Evolutionary conservation across 306 rosid genomes (phyloP).

Genomic region (Cucurbita argyrosperma): DNA sequence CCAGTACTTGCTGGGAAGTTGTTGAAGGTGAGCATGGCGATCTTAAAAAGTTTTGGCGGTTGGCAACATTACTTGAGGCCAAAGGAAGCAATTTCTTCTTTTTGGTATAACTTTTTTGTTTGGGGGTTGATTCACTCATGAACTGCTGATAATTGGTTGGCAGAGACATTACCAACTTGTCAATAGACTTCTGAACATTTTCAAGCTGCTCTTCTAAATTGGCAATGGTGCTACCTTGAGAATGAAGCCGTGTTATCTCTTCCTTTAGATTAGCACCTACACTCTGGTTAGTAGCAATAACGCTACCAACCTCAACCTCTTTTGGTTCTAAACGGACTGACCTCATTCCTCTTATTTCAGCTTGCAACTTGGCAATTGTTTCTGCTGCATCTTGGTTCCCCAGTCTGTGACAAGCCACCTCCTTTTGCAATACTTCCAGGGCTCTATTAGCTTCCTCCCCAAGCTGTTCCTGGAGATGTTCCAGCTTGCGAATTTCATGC

Average conservation of each 20-base stretch:
- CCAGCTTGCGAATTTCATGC: conserved; percentile 99
- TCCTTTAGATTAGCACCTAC: conserved; percentile 96
- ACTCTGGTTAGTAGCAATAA: conserved; percentile 59
- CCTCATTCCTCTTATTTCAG: conserved; percentile 87
- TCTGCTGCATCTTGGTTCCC: conserved; percentile 99
- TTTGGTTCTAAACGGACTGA: conserved; percentile 41
- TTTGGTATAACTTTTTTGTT: conserved; percentile 54
- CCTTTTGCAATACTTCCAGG: conserved; percentile 87
- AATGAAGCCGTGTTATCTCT: conserved; percentile 92
- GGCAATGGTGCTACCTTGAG: conserved; percentile 95
- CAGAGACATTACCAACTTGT: conserved; percentile 94
- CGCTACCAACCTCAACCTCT: conserved; percentile 63
- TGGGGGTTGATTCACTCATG: conserved; percentile 39
- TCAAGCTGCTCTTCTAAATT: conserved; percentile 97
- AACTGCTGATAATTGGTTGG: conserved; percentile 55
- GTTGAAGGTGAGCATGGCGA: conserved; percentile 93
- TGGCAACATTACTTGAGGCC: conserved; percentile 46
- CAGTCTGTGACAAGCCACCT: conserved; percentile 93
- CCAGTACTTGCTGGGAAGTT: conserved; percentile 52
- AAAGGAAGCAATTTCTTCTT: conserved; percentile 77
- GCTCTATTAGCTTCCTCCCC: conserved; percentile 99
- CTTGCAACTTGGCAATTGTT: conserved; percentile 92
- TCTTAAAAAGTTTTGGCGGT: conserved; percentile 57
- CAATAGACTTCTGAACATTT: conserved; percentile 94
- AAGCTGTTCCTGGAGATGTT: conserved; percentile 95